Base-by-base conservation (phyloP, 1,139 yeast species). In the Candida tunisiensis region DNA sequence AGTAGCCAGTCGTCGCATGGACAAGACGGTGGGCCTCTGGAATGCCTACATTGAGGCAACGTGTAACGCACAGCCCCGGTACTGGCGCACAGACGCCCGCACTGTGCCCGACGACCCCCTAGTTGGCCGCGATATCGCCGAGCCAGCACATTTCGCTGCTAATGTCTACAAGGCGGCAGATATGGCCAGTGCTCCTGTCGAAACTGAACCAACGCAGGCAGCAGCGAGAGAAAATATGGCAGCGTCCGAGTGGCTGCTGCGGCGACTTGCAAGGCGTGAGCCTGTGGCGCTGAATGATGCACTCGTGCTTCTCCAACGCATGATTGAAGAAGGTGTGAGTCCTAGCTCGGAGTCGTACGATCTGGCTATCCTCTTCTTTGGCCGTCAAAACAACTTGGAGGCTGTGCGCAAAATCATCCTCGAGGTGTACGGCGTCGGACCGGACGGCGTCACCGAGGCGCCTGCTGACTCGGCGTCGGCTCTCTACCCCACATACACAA, bases 41-140 rank as follows among this genome's bases (percentile, higher is more conserved):
- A 52, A 52, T 35, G 42, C 41, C 14, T 52, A 51, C 32, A 45
- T 52, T 25, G 29, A 30, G 30, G 54, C 51, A 1, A 36, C 45
- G 1, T 46, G 53, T 26, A 49, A 45, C 25, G 45, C 51, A 6
- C 38, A 45, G 24, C 45, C 52, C n/a, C 31, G 30, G 21, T 39
- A 39, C 24, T 49, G 56, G 54, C 28, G 37, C 19, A 29, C 31
- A 28, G 28, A 23, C 19, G 25, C 35, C 14, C 16, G 19, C 15
- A 18, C 28, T 8, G 26, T 25, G 14, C 29, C 25, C 8, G 8
- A 25, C 3, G 21, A 12, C 2, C 13, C n/a, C 2, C 7, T 5
- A 8, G 16, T n/a, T 17, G 15, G 16, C 17, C 8, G 7, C 10
- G n/a, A 10, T 8, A n/a, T 13, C 4, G 26, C 6, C 6, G 8